phyloP scores from a whole-genome alignment of 345 rosid genomes.

The Gossypium anomalum region DNA sequence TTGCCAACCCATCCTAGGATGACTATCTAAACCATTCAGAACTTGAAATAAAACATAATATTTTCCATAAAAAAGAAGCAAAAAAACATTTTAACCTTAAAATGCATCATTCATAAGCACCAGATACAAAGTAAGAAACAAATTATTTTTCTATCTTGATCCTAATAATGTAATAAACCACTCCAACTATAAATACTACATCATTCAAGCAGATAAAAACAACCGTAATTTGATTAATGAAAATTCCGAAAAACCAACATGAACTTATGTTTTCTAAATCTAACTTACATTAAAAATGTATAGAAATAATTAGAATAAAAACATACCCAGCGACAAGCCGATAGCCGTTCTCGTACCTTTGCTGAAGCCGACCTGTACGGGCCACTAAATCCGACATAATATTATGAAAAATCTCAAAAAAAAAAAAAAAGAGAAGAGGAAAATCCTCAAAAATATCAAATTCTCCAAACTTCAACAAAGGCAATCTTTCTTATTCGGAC shows the following conservation, averaged over 20 bases:
- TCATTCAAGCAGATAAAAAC: neutral
- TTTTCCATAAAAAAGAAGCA: neutral
- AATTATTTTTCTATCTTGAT: neutral
- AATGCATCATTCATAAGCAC: too few species aligned
- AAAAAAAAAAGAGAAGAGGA: neutral
- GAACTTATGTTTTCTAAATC: neutral
- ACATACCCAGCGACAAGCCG: slow-evolving; percentile 97
- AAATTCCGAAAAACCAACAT: neutral
- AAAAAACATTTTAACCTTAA: too few species aligned
- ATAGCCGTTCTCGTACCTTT: slow-evolving; percentile 79
- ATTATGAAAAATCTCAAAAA: neutral
- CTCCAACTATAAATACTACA: neutral
- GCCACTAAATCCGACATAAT: slow-evolving; percentile 89
- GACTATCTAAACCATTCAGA: too few species aligned
- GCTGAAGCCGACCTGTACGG: slow-evolving; percentile 98
- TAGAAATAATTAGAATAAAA: neutral
- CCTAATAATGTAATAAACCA: neutral
- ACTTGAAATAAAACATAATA: neutral
- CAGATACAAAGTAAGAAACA: too few species aligned
- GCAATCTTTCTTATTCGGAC: slow-evolving; percentile 7
- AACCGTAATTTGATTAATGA: neutral
- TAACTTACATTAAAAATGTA: neutral
- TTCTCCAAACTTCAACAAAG: slow-evolving; percentile 9
- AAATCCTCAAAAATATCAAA: neutral
- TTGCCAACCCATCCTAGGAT: neutral